These are phyloP conservation scores for Hirsutella thompsonii DNA, from an alignment of 2,329 filamentous ascomycete species.

Conservation along the genomic window DNA sequence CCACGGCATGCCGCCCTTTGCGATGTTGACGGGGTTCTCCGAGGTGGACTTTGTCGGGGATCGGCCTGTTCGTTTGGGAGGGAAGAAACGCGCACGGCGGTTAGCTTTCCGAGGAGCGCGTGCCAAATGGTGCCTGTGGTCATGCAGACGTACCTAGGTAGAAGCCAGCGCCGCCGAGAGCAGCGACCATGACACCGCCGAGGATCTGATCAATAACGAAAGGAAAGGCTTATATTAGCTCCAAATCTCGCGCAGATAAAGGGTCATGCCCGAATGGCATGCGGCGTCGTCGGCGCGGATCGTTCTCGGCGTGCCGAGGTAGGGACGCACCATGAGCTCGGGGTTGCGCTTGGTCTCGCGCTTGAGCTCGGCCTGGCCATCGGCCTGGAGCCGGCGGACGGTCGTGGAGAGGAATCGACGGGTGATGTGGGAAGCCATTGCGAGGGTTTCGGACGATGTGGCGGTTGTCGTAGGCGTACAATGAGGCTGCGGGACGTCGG, in stretches of 20 bases:
- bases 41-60: conserved; percentile 77
- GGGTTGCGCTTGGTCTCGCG: conserved; percentile 44
- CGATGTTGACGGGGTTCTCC: conserved; percentile 64
- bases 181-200: conserved; percentile 78
- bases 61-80: conserved; percentile 44
- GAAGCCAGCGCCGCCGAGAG: conserved; percentile 80
- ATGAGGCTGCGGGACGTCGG: conserved; percentile 1
- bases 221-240: neutral
- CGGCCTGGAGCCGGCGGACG: conserved; percentile 34
- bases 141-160: conserved; percentile 53
- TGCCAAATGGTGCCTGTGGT: neutral
- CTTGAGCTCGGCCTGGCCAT: conserved; percentile 35
- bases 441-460: conserved; percentile 7
- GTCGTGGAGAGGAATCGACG: conserved; percentile 43
- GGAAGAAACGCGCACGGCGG: neutral
- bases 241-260: neutral
- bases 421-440: conserved; percentile 44
- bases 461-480: neutral
- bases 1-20: conserved; percentile 80
- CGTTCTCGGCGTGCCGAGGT: too few relatives aligned
- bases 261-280: neutral
- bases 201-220: conserved; percentile 54
- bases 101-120: neutral
- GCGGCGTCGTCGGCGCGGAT: neutral
- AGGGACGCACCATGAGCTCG: conserved; percentile 29